phyloP scores from a whole-genome alignment of 352 stramenopile genomes.

The Halophytophthora batemanensis region DNA sequence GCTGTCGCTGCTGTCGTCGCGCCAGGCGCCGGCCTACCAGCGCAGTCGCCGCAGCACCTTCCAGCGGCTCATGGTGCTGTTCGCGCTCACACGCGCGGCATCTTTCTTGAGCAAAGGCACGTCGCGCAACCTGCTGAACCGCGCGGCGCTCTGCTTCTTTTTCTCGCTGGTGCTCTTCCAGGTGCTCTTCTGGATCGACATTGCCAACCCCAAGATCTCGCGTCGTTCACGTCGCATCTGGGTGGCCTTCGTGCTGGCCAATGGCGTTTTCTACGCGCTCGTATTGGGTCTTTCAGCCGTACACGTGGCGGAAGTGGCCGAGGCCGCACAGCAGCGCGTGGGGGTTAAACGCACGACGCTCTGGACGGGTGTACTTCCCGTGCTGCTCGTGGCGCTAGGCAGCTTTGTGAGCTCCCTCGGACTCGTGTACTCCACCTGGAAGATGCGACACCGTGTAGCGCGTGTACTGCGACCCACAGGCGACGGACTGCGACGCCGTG shows the following conservation, averaged over 20 bases:
- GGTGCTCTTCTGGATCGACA: constrained; percentile 85
- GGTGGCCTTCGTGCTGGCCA: constrained; percentile 65
- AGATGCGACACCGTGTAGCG: constrained; percentile 64
- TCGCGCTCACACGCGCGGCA: constrained; percentile 50
- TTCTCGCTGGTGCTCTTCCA: constrained; percentile 87
- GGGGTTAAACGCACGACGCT: constrained; percentile 21
- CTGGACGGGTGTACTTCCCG: constrained; percentile 55
- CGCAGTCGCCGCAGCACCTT: constrained; percentile 53
- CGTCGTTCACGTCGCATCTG: constrained; percentile 72
- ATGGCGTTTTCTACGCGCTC: constrained; percentile 70
- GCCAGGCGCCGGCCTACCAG: constrained; percentile 24
- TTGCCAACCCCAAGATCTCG: constrained; percentile 79
- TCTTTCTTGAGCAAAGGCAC: constrained; percentile 43
- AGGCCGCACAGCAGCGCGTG: constrained; percentile 11
- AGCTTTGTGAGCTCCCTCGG: constrained; percentile 67
- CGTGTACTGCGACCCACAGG: constrained; percentile 56
- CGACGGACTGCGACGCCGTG: constrained; percentile 33
- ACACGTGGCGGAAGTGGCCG: constrained; percentile 29
- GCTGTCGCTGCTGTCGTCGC: constrained; percentile 28
- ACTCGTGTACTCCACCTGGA: constrained; percentile 76
- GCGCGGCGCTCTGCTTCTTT: constrained; percentile 72
- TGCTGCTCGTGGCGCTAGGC: constrained; percentile 64
- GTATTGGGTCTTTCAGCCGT: constrained; percentile 60
- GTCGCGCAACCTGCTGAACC: constrained; percentile 62
- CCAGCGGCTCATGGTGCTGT: constrained; percentile 65